Evolutionary conservation across 352 stramenopile species (phyloP).

Genomic region (Globisporangium camurandrum): DNA sequence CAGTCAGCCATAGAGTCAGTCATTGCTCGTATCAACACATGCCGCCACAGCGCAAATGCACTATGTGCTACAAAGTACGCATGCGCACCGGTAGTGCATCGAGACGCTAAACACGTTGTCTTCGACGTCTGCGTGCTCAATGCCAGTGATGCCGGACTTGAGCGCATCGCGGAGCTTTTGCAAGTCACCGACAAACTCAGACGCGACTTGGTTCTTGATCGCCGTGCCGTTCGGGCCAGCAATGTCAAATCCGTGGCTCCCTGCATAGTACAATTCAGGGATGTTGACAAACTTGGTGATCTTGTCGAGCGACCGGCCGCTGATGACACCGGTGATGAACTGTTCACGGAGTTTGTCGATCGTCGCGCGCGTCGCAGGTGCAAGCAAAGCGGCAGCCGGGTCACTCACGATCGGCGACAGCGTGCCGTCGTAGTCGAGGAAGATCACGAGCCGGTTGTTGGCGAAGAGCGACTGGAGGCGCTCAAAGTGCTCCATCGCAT

Average conservation of each 20-base stretch:
- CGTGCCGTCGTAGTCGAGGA: conserved; percentile 88
- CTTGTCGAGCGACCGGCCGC: conserved; percentile 77
- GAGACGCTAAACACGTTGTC: conserved; percentile 88
- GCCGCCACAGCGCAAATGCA: not conserved
- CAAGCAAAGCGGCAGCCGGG: conserved; percentile 61
- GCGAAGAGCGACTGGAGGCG: conserved; percentile 41
- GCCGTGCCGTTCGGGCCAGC: conserved; percentile 59
- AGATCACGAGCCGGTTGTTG: conserved; percentile 65
- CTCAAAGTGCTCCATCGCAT: conserved; percentile 67
- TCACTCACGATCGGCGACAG: conserved; percentile 88
- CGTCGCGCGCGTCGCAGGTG: conserved; percentile 54
- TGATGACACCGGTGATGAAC: conserved; percentile 85
- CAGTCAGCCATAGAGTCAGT: not conserved
- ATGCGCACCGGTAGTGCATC: conserved; percentile 73
- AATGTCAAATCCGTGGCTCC: conserved; percentile 89
- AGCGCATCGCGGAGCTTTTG: conserved; percentile 50
- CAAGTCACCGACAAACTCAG: conserved; percentile 65
- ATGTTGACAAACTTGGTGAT: conserved; percentile 87
- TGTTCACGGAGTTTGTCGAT: conserved; percentile 70
- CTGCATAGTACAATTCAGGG: conserved; percentile 84
- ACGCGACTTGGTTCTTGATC: conserved; percentile 82
- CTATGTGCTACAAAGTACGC: no score
- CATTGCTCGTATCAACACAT: not conserved
- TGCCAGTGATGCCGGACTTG: conserved; percentile 25
- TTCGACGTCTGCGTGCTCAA: conserved; percentile 72